Evolutionary conservation across 139 green algal species (phyloP), one percentile per base, ranked within the genome.

Genomic region (Auxenochlorella protothecoides): DNA sequence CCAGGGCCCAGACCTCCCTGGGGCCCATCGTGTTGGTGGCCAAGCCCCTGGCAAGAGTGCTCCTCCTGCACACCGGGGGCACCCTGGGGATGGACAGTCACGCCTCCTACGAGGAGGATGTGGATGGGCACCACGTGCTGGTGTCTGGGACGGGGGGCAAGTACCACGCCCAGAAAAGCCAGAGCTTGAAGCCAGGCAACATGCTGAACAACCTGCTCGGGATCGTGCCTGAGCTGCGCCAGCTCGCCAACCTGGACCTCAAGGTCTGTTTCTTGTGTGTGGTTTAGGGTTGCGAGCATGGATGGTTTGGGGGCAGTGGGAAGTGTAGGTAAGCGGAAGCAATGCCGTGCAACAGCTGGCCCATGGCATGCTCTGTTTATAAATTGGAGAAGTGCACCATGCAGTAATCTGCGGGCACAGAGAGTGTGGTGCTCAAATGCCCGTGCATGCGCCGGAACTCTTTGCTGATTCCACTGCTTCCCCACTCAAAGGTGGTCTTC

Each of bases 21-120:
- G 10, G 7, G 11, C 66, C 66, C 8, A 55, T 67, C 4, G 55
- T 83, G 10, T 79, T 85, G 9, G 70, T 92, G 2, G 83, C 84
- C 0, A 81, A 84, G 70, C 85, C 86, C 7, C 70, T 96, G 63
- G 90, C 91, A 0, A 71, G 80, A 1, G 90, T 95, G 56, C 80
- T 96, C 16, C 79, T 96, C 27, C 68, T 96, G 8, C 90, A 96
- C 78, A 92, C 84, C 6, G 90, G 90, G 4, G 90, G 91, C 62
- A 96, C 91, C 0, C 80, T 96, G 52, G 91, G 90, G 54, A 96
- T 96, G 91, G 84, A 91, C 64, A 68, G 81, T 0, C 62, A 69
- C 7, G 65, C 62, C 53, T 76, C 56, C 14, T 92, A 79, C 27
- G 77, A 80, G 51, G 51, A 69, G 27, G 64, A 71, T 11, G 71